Percentiles rank a stretch among this genome's conserved stretches.
phyloP scores from a whole-genome alignment of 495 filamentous ascomycete species.

The Talaromyces trachyspermus region DNA sequence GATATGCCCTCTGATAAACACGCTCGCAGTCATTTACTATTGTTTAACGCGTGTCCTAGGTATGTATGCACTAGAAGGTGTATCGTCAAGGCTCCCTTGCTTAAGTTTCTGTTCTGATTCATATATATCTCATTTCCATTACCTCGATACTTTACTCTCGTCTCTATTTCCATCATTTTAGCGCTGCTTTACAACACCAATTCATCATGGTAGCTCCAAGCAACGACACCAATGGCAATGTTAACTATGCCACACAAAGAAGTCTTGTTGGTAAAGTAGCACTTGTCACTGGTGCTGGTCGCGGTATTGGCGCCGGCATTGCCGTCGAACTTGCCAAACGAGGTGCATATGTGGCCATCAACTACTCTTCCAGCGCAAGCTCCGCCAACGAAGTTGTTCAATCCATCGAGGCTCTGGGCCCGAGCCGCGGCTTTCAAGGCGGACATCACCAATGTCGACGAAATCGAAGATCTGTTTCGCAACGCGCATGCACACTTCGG shows the following conservation, averaged over 20 bases:
- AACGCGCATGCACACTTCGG: slow-evolving; percentile 61
- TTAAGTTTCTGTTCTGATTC: too few relatives aligned
- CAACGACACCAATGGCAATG: slow-evolving; percentile 3
- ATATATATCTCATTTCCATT: too few relatives aligned
- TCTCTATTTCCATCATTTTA: not conserved
- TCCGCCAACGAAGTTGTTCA: slow-evolving; percentile 57
- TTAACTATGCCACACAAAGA: not conserved
- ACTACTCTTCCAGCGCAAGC: slow-evolving; percentile 60
- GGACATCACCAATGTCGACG: slow-evolving; percentile 59
- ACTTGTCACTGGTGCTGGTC: slow-evolving; percentile 63
- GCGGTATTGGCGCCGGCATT: slow-evolving; percentile 68
- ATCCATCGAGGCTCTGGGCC: slow-evolving; percentile 52
- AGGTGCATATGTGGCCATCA: slow-evolving; percentile 66
- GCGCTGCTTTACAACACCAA: too few relatives aligned
- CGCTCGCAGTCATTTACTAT: not conserved
- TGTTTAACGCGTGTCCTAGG: too few relatives aligned
- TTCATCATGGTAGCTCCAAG: slow-evolving; percentile 3
- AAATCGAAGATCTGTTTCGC: slow-evolving; percentile 56
- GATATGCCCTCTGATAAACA: not conserved
- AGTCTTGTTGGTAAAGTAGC: slow-evolving; percentile 60
- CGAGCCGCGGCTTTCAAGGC: slow-evolving; percentile 66
- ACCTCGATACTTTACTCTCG: too few relatives aligned
- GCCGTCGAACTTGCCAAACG: slow-evolving; percentile 69
- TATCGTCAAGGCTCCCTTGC: too few relatives aligned
- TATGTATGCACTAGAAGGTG: too few relatives aligned